Conservation (phyloP, 2,329 filamentous ascomycete species). For the Aspergillus caelatus region DNA sequence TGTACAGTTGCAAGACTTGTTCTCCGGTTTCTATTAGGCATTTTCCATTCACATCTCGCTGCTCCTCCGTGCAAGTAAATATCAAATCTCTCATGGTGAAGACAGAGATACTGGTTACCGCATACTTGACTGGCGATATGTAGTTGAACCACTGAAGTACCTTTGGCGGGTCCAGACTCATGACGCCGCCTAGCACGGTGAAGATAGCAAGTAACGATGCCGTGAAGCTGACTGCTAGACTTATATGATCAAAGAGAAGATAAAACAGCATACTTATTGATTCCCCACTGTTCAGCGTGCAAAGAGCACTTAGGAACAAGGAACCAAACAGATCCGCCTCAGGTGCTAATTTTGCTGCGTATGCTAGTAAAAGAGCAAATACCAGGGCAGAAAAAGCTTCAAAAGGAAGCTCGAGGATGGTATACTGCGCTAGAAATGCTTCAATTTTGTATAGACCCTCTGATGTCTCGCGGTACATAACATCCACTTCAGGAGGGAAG, state of each 20-base stretch:
- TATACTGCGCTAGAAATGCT: not conserved
- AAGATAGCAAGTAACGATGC: not conserved
- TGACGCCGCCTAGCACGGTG: not conserved
- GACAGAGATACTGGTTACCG: not conserved
- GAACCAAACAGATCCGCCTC: not conserved
- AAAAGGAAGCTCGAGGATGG: not conserved
- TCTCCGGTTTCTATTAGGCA: not conserved
- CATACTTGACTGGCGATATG: not conserved
- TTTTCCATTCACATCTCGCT: not conserved
- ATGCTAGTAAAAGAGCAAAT: not conserved
- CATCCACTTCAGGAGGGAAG: not conserved
- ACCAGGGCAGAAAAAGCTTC: not conserved
- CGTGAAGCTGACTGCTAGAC: not conserved
- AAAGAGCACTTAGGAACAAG: not conserved
- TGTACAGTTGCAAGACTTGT: not conserved
- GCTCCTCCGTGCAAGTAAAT: not conserved
- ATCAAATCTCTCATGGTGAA: not conserved
- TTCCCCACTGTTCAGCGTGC: not conserved
- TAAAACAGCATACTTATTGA: not conserved
- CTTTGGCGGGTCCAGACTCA: not conserved
- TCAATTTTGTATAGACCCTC: not conserved
- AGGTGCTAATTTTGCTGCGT: not conserved
- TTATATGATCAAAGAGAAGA: not conserved
- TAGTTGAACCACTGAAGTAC: not conserved
- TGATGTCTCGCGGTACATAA: not conserved